Base-by-base conservation (phyloP, 805 yeast species). In the Starmerella tilneyi region DNA sequence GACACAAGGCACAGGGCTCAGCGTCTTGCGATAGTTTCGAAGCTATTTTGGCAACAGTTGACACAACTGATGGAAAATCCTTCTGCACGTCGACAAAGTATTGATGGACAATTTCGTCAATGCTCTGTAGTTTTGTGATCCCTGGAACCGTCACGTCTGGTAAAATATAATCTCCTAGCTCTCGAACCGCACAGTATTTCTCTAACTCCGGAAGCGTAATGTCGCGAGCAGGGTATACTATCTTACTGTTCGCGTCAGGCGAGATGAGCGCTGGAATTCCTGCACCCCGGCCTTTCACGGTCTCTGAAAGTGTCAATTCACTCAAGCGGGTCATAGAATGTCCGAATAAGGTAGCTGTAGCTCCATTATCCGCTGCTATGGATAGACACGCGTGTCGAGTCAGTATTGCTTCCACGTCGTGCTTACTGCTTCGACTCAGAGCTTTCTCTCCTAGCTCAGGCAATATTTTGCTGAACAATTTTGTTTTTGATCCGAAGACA, bases 21-120 rank as follows among this genome's bases (percentile, higher is more conserved):
- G 53, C 38, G 11, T 33, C 28, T 20, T 52, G 56, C n/a, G 52
- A 45, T 4, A 88, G 63, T 59, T 89, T 86, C 39, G 79, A 79
- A 5, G 92, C 95, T 0, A 94, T 86, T 53, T 84, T 79, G 12
- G 86, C 86, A 17, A 89, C 96, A 0, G 97, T 88, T 0, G 96
- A 81, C 3, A 88, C 86, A 2, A 89, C 83, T 46, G 89, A 84
- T 0, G 94, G 86, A 58, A 86, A 86, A 13, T 78, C 86, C 5
- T 71, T 70, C 56, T 84, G 94, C 20, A 88, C 75, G 27, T 71
- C 69, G 24, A 67, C 71, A 55, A 84, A 84, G 61, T 89, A 89
- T 41, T 77, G 73, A 22, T 76, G 68, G 1, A 86, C 78, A 41
- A 89, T 70, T 57, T 84, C 94, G 55, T 83, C 80, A 16, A 89